phyloP scores from a whole-genome alignment of 768 basidiomycete species.

The Calocybe cyanea region DNA sequence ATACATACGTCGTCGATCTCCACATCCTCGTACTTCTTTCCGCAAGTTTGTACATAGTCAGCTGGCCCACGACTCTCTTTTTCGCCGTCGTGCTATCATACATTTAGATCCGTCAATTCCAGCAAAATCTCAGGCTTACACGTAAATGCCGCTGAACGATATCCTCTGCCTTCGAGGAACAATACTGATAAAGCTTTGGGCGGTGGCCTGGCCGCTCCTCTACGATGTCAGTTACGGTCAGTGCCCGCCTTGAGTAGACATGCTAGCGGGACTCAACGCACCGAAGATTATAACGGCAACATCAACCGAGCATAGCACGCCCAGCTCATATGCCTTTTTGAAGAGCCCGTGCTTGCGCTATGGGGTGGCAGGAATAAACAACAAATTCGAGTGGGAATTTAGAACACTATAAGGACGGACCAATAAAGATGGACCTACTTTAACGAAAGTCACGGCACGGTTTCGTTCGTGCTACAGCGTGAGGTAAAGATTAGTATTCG shows the following conservation, averaged over 20 bases:
- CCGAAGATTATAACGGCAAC: conserved; percentile 87
- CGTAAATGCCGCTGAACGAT: conserved; percentile 67
- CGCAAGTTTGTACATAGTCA: too few species aligned
- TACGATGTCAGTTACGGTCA: conserved; percentile 30
- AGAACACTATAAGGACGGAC: conserved; percentile 60
- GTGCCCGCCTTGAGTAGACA: neutral
- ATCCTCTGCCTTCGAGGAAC: conserved; percentile 63
- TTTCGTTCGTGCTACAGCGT: conserved; percentile 82
- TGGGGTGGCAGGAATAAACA: conserved; percentile 25
- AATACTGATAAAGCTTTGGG: conserved; percentile 80
- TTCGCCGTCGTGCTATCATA: conserved; percentile 43
- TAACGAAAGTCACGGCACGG: conserved; percentile 87
- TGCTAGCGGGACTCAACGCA: conserved; percentile 12
- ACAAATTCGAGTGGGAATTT: conserved; percentile 29
- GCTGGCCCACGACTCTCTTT: conserved; percentile 40
- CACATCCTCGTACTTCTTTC: too few species aligned
- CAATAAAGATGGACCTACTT: conserved; percentile 46
- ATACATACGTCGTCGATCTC: too few species aligned
- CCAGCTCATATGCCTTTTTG: conserved; percentile 90
- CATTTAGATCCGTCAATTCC: conserved; percentile 9
- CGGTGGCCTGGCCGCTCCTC: conserved; percentile 79
- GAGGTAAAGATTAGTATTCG: conserved; percentile 11
- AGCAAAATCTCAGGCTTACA: conserved; percentile 23
- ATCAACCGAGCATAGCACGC: conserved; percentile 84
- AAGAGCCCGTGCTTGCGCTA: conserved; percentile 89